Evolutionary conservation across 1,284 basidiomycete genomes (phyloP).

Genomic region (Irpex rosettiformis): DNA sequence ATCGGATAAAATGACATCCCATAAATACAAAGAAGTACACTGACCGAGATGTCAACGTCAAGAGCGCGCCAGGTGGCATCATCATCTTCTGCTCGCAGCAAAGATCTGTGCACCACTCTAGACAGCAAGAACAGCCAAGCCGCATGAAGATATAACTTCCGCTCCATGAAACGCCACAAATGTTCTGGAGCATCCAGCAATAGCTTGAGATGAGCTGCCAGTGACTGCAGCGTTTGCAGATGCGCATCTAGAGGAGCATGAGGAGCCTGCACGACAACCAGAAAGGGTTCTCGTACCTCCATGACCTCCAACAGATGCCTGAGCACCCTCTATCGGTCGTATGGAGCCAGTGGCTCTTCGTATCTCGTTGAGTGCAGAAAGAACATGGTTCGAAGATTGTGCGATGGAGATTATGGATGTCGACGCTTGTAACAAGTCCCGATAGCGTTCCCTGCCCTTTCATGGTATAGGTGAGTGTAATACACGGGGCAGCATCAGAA

Average conservation of each 20-base stretch:
- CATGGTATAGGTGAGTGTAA: slow-evolving; percentile 35
- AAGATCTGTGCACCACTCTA: slow-evolving; percentile 71
- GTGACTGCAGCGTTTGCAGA: slow-evolving; percentile 64
- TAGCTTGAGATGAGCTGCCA: slow-evolving; percentile 86
- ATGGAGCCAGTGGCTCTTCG: slow-evolving; percentile 49
- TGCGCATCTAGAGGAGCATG: slow-evolving; percentile 49
- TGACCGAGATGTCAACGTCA: slow-evolving; percentile 63
- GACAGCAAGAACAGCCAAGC: slow-evolving; percentile 87
- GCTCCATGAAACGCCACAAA: slow-evolving; percentile 81
- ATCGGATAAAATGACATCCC: no score
- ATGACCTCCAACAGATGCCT: slow-evolving; percentile 38
- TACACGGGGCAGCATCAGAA: slow-evolving; percentile 2
- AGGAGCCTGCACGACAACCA: neutral
- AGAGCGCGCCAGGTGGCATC: slow-evolving; percentile 57
- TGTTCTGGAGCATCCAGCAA: slow-evolving; percentile 87
- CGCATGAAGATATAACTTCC: slow-evolving; percentile 74
- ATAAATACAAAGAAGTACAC: slow-evolving; percentile 16
- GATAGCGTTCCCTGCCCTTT: slow-evolving; percentile 87
- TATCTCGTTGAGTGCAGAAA: slow-evolving; percentile 58
- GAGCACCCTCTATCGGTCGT: slow-evolving; percentile 39
- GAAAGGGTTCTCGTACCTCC: slow-evolving; percentile 36
- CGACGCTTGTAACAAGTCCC: slow-evolving; percentile 88
- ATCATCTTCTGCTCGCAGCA: slow-evolving; percentile 57
- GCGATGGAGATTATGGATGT: slow-evolving; percentile 81
- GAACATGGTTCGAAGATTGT: slow-evolving; percentile 59